Evolutionary conservation across 139 green algal genomes (phyloP), one percentile per base, ranked within the genome.

Genomic region (Nannochloris sp.): DNA sequence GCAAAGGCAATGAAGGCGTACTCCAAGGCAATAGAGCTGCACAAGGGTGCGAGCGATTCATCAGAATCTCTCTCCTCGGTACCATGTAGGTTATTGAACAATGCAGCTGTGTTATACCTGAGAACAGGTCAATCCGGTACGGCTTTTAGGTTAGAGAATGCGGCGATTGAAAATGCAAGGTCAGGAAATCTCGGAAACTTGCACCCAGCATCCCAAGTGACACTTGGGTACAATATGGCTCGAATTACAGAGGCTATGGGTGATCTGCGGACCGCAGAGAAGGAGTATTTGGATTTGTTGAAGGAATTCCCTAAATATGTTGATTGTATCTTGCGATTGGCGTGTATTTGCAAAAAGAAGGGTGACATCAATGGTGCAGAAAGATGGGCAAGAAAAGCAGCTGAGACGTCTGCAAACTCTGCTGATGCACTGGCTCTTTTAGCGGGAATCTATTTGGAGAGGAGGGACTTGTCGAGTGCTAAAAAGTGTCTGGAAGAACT

Each of bases 241-340:
- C 72, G 90, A 3, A 57, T 94, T 40, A 66, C 78, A 40, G 89
- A 96, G 72, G 83, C 83, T 0, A 46, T 58, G 3, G 85, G 85
- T 26, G 65, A 86, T 23, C 33, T 79, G 3, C 63, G 72, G 30
- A 66, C 66, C 2, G 87, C 87, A 0, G 66, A 60, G 31, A 55
- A 62, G 0, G 73, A 67, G 51, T 92, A 91, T 59, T 44, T 72
- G 63, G 65, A 63, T 14, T 75, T 95, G 31, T 68, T 93, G 6
- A 48, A 67, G 33, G 46, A 83, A 50, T 84, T 84, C 57, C 79
- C 83, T 20, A 64, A 68, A 36, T 95, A 96, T 79, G 77, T 79
- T 6, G 90, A 95, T 72, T 91, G 84, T 75, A 74, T 82, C 62
- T 77, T 96, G 65, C 87, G 90, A 12, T 79, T 96, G 49, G 80